Evolutionary conservation across 768 basidiomycete genomes (phyloP).

Genomic region (Boletus rufocinnamomeus): DNA sequence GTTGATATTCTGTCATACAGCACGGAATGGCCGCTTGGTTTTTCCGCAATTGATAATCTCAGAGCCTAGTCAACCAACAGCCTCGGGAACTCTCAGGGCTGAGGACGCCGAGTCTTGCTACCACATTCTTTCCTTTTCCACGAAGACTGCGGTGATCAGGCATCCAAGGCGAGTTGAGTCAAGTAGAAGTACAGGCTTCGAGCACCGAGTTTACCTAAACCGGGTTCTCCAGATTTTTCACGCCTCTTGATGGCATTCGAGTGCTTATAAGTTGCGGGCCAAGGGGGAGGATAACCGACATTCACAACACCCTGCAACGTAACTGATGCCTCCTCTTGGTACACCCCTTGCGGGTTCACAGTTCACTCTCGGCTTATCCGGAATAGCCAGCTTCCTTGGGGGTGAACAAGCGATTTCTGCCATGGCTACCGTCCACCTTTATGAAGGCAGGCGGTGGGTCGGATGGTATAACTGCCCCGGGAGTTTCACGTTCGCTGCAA

Average conservation of each 20-base stretch:
- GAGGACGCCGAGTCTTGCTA: background rate
- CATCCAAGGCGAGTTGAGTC: background rate
- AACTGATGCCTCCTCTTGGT: constrained; percentile 25
- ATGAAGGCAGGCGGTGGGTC: constrained; percentile 34
- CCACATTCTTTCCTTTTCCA: background rate
- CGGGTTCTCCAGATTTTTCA: background rate
- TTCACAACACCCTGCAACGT: background rate
- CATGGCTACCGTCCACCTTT: constrained; percentile 38
- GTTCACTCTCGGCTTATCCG: constrained; percentile 31
- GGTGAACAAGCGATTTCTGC: constrained; percentile 39
- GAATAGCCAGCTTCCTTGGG: constrained; percentile 38
- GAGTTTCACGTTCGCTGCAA: constrained; percentile 32
- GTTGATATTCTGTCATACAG: background rate
- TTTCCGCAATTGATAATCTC: background rate
- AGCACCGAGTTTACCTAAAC: constrained; percentile 8
- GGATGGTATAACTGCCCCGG: constrained; percentile 43
- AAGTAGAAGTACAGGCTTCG: background rate
- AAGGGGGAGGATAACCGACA: background rate
- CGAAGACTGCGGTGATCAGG: background rate
- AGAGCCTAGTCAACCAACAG: background rate
- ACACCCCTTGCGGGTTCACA: constrained; percentile 13
- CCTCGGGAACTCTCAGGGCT: background rate
- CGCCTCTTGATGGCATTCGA: background rate
- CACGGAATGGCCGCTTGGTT: too few species aligned
- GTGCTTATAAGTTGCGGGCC: background rate